Evolutionary conservation across 2,329 filamentous ascomycete species (phyloP).

Genomic region (Claviceps sp.): DNA sequence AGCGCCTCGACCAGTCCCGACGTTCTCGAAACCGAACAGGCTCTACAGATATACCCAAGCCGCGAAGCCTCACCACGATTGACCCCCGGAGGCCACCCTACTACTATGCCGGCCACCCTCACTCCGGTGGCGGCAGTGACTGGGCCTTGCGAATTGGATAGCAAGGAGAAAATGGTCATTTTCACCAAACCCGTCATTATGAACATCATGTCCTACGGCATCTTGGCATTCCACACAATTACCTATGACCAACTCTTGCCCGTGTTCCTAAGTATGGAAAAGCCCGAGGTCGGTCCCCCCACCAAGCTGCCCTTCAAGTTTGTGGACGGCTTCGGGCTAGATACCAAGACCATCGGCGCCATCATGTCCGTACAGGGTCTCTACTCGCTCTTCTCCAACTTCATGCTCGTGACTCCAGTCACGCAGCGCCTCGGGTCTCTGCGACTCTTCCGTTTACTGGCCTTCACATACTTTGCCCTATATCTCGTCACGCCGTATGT

Average conservation of each 20-base stretch:
- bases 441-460: conserved; percentile 67
- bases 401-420: conserved; percentile 70
- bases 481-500: conserved; percentile 85
- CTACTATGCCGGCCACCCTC: conserved; percentile 3
- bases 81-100: conserved; percentile 15
- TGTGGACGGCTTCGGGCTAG: conserved; percentile 69
- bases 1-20: not conserved
- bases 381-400: conserved; percentile 78
- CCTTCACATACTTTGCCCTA: conserved; percentile 72
- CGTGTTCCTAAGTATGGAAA: conserved; percentile 67
- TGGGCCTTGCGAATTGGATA: not conserved
- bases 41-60: conserved; percentile 56
- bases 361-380: conserved; percentile 81
- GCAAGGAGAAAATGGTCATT: conserved; percentile 30
- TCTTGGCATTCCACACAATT: conserved; percentile 93
- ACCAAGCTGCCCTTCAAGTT: conserved; percentile 73
- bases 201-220: conserved; percentile 81
- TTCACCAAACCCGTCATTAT: conserved; percentile 79
- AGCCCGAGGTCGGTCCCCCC: conserved; percentile 32
- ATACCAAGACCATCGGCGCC: conserved; percentile 72
- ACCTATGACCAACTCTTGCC: conserved; percentile 91
- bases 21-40: conserved; percentile 33
- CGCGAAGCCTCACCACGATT: conserved; percentile 41
- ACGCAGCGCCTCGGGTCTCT: conserved; percentile 65
- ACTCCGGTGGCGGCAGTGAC: not conserved